Evolutionary conservation across 2,329 filamentous ascomycete species (phyloP).

Genomic region (Fusarium armeniacum): DNA sequence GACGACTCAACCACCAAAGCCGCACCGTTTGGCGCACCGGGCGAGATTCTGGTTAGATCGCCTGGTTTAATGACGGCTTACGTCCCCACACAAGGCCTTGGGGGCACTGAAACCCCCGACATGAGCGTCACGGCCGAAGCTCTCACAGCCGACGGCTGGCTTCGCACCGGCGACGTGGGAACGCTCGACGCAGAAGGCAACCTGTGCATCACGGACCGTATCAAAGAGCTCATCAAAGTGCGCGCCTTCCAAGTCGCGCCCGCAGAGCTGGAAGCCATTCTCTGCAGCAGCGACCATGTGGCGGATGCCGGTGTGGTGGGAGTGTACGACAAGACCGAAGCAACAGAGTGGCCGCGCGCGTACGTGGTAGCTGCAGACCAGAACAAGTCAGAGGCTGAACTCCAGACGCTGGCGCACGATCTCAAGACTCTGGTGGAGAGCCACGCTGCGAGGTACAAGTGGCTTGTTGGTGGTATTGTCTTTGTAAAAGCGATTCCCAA

Average conservation of each 20-base stretch:
- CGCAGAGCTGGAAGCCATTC: slow-evolving; percentile 61
- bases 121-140: slow-evolving; percentile 57
- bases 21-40: slow-evolving; percentile 65
- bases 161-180: slow-evolving; percentile 79
- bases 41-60: slow-evolving; percentile 75
- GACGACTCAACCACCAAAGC: slow-evolving; percentile 49
- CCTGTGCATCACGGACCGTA: slow-evolving; percentile 78
- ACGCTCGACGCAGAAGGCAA: slow-evolving; percentile 67
- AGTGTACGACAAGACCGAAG: slow-evolving; percentile 66
- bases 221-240: slow-evolving; percentile 77
- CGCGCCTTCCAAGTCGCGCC: slow-evolving; percentile 72
- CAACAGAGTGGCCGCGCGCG: slow-evolving; percentile 74
- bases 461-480: slow-evolving; percentile 77
- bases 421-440: slow-evolving; percentile 71
- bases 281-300: slow-evolving; percentile 60
- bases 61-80: slow-evolving; percentile 78
- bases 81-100: slow-evolving; percentile 67
- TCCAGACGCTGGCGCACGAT: slow-evolving; percentile 64
- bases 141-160: slow-evolving; percentile 71
- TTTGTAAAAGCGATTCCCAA: slow-evolving; percentile 80
- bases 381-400: slow-evolving; percentile 52
- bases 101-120: slow-evolving; percentile 46
- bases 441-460: slow-evolving; percentile 74
- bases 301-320: slow-evolving; percentile 77
- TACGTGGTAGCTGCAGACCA: slow-evolving; percentile 65